A percentile compares a stretch with the other conserved stretches of the same genome.
phyloP scores from a whole-genome alignment of 441 rosid species.

The Caryocar brasiliense region DNA sequence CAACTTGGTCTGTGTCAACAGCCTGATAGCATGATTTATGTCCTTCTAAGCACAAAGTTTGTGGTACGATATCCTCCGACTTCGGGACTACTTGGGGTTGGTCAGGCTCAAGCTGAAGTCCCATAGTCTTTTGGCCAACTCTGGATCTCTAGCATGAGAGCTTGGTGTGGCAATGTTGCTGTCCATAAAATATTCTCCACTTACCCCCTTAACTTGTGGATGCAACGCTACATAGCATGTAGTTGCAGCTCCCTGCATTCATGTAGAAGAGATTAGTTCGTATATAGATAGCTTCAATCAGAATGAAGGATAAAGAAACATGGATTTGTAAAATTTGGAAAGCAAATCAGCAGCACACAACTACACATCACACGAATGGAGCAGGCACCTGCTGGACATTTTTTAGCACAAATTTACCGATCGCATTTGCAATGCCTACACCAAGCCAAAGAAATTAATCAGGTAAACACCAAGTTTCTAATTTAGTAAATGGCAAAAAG shows the following conservation, averaged over 20 bases:
- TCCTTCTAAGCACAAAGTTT: too few relatives aligned
- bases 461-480: not conserved
- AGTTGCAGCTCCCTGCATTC: constrained; percentile 21
- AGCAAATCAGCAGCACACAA: too few relatives aligned
- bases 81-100: constrained; percentile 10
- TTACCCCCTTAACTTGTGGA: constrained; percentile 15
- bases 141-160: constrained; percentile 7
- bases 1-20: too few relatives aligned
- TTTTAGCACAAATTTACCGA: constrained; percentile 9
- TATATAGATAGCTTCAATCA: too few relatives aligned
- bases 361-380: too few relatives aligned
- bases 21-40: too few relatives aligned
- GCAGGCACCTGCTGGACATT: constrained; percentile 15
- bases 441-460: not conserved
- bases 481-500: not conserved
- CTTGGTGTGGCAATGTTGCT: constrained; percentile 8
- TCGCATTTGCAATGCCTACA: constrained; percentile 3
- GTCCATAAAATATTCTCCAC: constrained; percentile 14
- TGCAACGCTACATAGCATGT: constrained; percentile 22
- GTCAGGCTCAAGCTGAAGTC: constrained; percentile 15
- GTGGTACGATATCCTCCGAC: too few relatives aligned
- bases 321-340: too few relatives aligned
- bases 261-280: not conserved
- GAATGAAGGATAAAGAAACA: not conserved
- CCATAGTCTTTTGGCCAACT: constrained; percentile 17